phyloP scores from a whole-genome alignment of 306 rosid genomes.

The Ammopiptanthus mongolicus region DNA sequence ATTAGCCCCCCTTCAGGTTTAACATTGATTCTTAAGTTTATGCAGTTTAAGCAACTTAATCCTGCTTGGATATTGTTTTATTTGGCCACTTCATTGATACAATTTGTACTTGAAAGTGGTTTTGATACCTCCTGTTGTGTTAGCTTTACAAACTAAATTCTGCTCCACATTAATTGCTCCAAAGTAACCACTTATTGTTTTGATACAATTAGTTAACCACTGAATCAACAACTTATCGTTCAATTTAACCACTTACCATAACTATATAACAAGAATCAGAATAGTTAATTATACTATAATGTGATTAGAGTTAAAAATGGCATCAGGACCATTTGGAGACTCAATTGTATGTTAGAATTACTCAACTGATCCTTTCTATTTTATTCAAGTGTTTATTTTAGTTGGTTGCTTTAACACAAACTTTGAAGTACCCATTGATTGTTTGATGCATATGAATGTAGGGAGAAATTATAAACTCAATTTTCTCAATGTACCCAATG shows the following conservation, averaged over 20 bases:
- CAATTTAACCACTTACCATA: neutral
- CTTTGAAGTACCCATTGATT: neutral
- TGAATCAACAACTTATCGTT: neutral
- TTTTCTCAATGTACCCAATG: neutral
- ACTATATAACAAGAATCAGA: neutral
- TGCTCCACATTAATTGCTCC: neutral
- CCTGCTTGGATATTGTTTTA: neutral
- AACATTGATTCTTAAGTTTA: neutral
- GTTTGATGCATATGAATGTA: neutral
- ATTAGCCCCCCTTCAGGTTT: constrained; percentile 96
- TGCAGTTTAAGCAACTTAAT: neutral
- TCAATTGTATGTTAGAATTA: neutral
- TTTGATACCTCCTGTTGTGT: neutral
- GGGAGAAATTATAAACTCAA: neutral
- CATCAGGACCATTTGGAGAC: neutral
- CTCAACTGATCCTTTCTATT: neutral
- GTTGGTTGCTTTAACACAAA: neutral
- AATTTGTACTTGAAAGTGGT: neutral
- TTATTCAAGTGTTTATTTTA: neutral
- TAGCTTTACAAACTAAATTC: neutral
- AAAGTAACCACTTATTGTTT: neutral
- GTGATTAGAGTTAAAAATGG: neutral
- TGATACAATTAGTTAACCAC: neutral
- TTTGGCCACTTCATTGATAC: neutral
- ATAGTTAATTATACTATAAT: neutral